Percentiles rank a stretch among this genome's conserved stretches.
These are phyloP conservation scores for Galerina marginata DNA, from an alignment of 768 basidiomycete genomes.

Conservation along the genomic window DNA sequence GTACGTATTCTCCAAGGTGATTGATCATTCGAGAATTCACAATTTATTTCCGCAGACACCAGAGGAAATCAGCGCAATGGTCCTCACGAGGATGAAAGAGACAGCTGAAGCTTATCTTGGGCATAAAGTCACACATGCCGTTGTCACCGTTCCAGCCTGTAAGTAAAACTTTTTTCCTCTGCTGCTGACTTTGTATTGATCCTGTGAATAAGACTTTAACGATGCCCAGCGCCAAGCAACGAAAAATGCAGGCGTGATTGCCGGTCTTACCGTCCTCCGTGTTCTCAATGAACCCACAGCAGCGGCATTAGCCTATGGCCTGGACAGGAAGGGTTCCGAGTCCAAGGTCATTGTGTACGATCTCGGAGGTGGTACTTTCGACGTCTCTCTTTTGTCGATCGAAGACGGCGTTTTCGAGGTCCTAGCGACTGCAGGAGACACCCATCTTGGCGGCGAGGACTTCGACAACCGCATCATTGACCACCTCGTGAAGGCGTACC, in stretches of 20 bases:
- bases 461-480: constrained; percentile 76
- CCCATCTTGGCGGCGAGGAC: constrained; percentile 76
- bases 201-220: constrained; percentile 52
- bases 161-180: constrained; percentile 20
- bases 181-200: constrained; percentile 27
- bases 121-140: constrained; percentile 64
- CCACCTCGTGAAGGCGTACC: constrained; percentile 71
- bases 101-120: constrained; percentile 75
- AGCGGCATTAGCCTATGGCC: constrained; percentile 73
- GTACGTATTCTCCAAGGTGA: constrained; percentile 34
- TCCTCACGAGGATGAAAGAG: constrained; percentile 72
- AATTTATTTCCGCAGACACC: constrained; percentile 44
- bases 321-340: constrained; percentile 63
- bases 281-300: constrained; percentile 77
- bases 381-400: constrained; percentile 73
- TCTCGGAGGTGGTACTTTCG: constrained; percentile 76
- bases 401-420: constrained; percentile 75
- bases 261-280: constrained; percentile 67
- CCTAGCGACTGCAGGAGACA: constrained; percentile 74
- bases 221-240: constrained; percentile 67
- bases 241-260: constrained; percentile 69
- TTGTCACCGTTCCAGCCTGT: constrained; percentile 64
- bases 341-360: constrained; percentile 74
- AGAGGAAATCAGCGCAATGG: constrained; percentile 73
- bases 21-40: background rate